Conservation (phyloP, 768 basidiomycete genomes). For the Leucocoprinus sp. region DNA sequence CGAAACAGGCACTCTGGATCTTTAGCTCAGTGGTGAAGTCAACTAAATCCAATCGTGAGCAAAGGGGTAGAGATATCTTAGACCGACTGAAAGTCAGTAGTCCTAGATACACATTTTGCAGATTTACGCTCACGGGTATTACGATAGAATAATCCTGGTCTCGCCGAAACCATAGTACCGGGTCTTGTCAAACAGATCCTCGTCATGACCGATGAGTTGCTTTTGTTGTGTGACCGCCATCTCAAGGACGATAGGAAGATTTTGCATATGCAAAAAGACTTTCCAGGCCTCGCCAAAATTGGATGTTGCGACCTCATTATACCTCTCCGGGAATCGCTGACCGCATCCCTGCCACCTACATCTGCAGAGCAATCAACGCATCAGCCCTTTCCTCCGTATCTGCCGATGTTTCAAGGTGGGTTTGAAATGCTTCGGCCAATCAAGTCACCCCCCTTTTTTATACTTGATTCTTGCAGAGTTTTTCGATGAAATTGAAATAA, state of each 20-base stretch:
- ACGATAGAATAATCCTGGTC: slow-evolving; percentile 2
- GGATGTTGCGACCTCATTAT: slow-evolving; percentile 70
- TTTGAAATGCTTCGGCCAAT: background rate
- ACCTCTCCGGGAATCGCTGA: slow-evolving; percentile 89
- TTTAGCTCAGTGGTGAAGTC: slow-evolving; percentile 87
- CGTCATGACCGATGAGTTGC: slow-evolving; percentile 60
- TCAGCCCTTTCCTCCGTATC: slow-evolving; percentile 71
- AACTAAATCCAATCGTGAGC: slow-evolving; percentile 50
- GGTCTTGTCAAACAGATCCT: slow-evolving; percentile 45
- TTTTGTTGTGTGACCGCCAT: slow-evolving; percentile 54
- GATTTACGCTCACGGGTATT: background rate
- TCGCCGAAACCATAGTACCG: slow-evolving; percentile 27
- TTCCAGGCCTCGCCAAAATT: slow-evolving; percentile 47
- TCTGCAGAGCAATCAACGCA: slow-evolving; percentile 53
- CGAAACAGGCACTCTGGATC: slow-evolving; percentile 89
- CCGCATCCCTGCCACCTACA: slow-evolving; percentile 76
- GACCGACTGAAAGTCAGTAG: slow-evolving; percentile 46
- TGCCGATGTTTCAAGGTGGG: slow-evolving; percentile 72
- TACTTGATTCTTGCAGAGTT: slow-evolving; percentile 45
- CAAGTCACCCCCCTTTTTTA: background rate
- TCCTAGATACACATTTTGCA: background rate
- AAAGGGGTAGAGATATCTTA: slow-evolving; percentile 52
- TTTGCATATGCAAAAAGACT: slow-evolving; percentile 43
- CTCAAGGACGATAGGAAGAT: slow-evolving; percentile 32
- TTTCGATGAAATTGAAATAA: slow-evolving; percentile 77